Percentiles rank a stretch among this genome's conserved stretches.
Conservation (phyloP, 352 stramenopile species). For the Aphanomyces invadans region DNA sequence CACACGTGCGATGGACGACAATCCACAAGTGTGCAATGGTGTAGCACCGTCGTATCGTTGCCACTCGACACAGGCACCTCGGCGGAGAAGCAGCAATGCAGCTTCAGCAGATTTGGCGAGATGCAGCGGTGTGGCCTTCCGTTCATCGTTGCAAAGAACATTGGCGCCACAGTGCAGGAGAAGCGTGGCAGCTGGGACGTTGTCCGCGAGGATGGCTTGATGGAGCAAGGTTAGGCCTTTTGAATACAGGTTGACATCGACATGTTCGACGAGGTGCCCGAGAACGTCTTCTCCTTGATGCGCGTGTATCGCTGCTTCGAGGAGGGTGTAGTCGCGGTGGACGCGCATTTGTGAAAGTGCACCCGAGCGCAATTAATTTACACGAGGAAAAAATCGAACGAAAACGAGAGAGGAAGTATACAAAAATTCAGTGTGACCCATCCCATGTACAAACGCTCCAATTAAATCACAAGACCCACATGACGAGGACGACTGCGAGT, state of each 20-base stretch:
- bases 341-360: not conserved
- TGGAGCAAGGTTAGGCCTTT: constrained; percentile 14
- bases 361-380: not conserved
- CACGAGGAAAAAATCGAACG: not conserved
- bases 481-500: too few relatives aligned
- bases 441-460: not conserved
- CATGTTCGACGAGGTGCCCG: not conserved
- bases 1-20: not conserved
- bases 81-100: not conserved
- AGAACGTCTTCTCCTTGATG: constrained; percentile 8
- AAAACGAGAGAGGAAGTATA: not conserved
- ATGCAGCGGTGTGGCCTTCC: constrained; percentile 14
- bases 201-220: not conserved
- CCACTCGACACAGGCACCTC: constrained; percentile 3
- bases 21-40: constrained; percentile 14
- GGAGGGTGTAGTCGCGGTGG: not conserved
- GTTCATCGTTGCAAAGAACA: not conserved
- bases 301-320: not conserved
- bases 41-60: constrained; percentile 10
- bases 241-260: constrained; percentile 21
- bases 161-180: not conserved
- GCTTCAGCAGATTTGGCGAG: not conserved
- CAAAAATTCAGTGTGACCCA: not conserved
- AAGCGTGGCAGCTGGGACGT: not conserved
- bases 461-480: too few relatives aligned